Evolutionary conservation across 306 rosid genomes (phyloP).

Genomic region (Sicyos edulis): DNA sequence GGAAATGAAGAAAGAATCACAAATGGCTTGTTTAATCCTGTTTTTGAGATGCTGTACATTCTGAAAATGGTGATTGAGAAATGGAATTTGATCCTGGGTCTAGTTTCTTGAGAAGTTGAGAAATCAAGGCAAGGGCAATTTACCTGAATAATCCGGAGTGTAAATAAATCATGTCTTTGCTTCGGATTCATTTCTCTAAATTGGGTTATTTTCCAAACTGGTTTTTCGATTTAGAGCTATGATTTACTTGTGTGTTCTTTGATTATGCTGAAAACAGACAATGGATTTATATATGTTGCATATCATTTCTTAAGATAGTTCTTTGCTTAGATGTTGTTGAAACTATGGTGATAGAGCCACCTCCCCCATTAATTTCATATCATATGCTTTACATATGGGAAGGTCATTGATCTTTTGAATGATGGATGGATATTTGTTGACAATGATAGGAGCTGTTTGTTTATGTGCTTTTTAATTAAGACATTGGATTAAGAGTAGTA

Average conservation of each 20-base stretch:
- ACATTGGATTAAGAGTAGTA: no score
- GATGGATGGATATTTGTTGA: no score
- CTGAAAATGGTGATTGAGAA: background rate
- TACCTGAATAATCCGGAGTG: background rate
- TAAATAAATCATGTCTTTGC: background rate
- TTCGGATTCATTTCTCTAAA: background rate
- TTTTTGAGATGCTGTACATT: background rate
- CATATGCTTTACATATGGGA: no score
- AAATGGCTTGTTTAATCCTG: no score
- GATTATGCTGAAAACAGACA: background rate
- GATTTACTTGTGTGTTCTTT: background rate
- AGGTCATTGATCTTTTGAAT: no score
- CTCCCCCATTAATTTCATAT: no score
- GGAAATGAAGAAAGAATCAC: background rate
- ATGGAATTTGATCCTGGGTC: background rate
- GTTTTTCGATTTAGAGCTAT: background rate
- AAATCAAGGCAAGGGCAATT: background rate
- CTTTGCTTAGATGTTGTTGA: no score
- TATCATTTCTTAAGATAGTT: background rate
- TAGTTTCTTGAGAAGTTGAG: background rate
- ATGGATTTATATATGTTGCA: background rate
- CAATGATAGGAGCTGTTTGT: no score
- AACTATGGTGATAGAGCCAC: no score
- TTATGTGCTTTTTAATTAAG: no score
- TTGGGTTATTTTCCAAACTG: background rate